A percentile compares a stretch with the other conserved stretches of the same genome.
These are phyloP conservation scores for Kwoniella shandongensis DNA, from an alignment of 768 basidiomycete species.

Conservation along the genomic window DNA sequence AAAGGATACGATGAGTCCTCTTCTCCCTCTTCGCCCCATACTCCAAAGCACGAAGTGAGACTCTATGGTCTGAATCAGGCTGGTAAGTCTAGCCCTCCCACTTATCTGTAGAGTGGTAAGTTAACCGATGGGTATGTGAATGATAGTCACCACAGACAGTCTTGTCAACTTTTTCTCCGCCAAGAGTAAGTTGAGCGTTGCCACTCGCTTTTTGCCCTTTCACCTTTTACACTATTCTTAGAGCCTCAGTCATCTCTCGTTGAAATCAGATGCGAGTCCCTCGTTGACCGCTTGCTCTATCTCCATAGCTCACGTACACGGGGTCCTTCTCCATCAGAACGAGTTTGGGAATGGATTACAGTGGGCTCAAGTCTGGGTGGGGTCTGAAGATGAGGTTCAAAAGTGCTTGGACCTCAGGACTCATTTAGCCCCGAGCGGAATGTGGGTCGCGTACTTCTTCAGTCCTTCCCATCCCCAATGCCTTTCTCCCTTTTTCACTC, in stretches of 20 bases:
- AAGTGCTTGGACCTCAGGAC: slow-evolving; percentile 19
- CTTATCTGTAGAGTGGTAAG: not conserved
- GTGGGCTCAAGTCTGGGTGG: slow-evolving; percentile 41
- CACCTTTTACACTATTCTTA: too few relatives aligned
- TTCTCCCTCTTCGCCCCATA: not conserved
- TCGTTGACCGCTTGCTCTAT: not conserved
- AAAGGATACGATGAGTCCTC: not conserved
- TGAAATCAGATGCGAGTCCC: too few relatives aligned
- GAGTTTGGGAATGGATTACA: slow-evolving; percentile 7
- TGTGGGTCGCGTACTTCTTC: too few relatives aligned
- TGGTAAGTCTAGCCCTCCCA: slow-evolving; percentile 4
- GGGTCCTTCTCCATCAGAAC: slow-evolving; percentile 23
- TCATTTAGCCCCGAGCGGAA: slow-evolving; percentile 18
- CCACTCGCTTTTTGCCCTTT: too few relatives aligned
- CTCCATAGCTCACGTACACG: slow-evolving; percentile 21
- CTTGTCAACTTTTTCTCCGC: slow-evolving; percentile 32
- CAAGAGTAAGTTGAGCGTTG: slow-evolving; percentile 17
- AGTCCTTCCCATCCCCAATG: not conserved
- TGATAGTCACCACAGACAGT: slow-evolving; percentile 23
- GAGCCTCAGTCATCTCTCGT: too few relatives aligned
- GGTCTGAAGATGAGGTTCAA: slow-evolving; percentile 27
- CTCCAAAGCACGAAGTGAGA: slow-evolving; percentile 12
- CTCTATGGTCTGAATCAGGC: slow-evolving; percentile 16
- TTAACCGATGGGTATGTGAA: not conserved
- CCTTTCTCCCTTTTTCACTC: not conserved